Base-by-base conservation (phyloP, 495 filamentous ascomycete genomes). In the Neurospora discreta region DNA sequence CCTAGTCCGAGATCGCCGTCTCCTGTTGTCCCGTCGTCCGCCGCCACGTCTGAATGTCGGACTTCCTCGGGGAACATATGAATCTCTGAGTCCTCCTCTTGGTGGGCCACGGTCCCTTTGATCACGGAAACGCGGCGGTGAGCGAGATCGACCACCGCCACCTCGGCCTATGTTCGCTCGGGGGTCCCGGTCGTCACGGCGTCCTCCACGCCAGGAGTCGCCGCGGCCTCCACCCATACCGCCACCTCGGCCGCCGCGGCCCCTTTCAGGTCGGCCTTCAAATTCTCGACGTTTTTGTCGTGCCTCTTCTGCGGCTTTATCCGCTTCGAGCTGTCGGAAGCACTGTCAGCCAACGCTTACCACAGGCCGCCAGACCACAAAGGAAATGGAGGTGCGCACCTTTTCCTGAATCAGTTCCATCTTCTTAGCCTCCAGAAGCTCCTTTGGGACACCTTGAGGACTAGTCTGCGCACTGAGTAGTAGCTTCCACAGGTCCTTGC, bases 381-480 rank as follows among this genome's bases (percentile, higher is more conserved):
- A 18, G 20, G 23, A 6, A 15, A 65, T 39, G 39, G 42, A 39
- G 8, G 70, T 75, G 52, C 52, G 30, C 80, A 95, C 95, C 90
- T 96, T 97, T 76, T 97, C 93, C 80, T 97, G 93, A 42, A 94
- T 91, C 43, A 99, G 84, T 78, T 98, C 95, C 26, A 91, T 83
- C 82, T 98, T 99, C 85, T 99, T 99, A 5, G 94, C 93, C 78
- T 98, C 96, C 8, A 99, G 79, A 40, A 99, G 84, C 81, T 98
- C 95, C 78, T 96, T 94, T 0, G 95, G 95, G 43, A 99, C 93
- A 65, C 95, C 95, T 79, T 94, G 91, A 1, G 91, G 88, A 78
- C 90, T 97, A 68, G 87, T 84, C 80, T 99, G 95, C 16, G 92
- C 95, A 77, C 94, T 98, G 44, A 98, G 83, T 73, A 93, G 92